Evolutionary conservation across 2,329 filamentous ascomycete genomes (phyloP).

Genomic region (Fusarium xyrophilum): DNA sequence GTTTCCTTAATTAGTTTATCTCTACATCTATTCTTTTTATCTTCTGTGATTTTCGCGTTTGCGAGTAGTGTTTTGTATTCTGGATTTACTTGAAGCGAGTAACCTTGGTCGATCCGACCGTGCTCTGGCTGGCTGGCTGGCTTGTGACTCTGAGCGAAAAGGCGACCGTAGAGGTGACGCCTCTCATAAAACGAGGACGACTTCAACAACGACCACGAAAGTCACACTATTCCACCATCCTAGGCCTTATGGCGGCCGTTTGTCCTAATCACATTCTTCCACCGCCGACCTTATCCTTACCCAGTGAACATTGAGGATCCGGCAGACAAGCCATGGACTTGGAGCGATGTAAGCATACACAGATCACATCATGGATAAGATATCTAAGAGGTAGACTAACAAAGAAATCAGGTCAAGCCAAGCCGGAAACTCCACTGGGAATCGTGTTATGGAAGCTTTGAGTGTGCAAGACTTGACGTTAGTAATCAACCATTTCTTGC

Average conservation of each 20-base stretch:
- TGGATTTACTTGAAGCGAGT: not conserved
- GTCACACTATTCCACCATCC: conserved; percentile 1
- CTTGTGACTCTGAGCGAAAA: conserved; percentile 31
- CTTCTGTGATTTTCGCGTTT: not conserved
- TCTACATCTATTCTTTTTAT: not conserved
- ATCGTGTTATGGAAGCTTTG: conserved; percentile 43
- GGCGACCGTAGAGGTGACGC: conserved; percentile 10
- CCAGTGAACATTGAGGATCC: not conserved
- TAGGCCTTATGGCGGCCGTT: conserved; percentile 32
- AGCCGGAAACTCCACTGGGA: conserved; percentile 43
- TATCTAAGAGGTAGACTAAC: not conserved
- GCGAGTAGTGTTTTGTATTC: not conserved
- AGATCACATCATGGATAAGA: not conserved
- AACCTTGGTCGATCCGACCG: not conserved
- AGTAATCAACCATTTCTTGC: not conserved
- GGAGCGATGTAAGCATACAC: conserved; percentile 33
- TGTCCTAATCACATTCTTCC: conserved; percentile 34
- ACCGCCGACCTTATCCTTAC: conserved; percentile 19
- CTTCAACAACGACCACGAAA: conserved; percentile 8
- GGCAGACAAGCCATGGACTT: conserved; percentile 36
- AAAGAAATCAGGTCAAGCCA: conserved; percentile 46
- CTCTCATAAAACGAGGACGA: conserved; percentile 20
- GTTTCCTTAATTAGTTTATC: not conserved
- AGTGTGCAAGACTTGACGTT: conserved; percentile 48
- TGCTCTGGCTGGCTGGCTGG: not conserved